Base-by-base conservation (phyloP, 148 eudicot genomes). In the Rhododendron molle region DNA sequence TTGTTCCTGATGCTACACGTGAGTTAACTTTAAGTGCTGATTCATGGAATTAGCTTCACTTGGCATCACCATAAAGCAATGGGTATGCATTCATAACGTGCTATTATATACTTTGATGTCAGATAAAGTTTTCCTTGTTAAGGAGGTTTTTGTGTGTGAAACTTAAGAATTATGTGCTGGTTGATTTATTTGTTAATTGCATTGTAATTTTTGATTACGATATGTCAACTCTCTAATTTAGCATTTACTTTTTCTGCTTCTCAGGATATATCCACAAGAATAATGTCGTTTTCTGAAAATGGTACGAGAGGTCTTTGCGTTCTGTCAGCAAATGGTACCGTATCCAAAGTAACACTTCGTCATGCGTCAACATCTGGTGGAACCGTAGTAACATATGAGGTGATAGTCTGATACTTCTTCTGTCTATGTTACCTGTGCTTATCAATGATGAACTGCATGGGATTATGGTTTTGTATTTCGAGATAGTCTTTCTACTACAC, bases 371-470 rank as follows among this genome's bases (percentile, higher is more conserved):
- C 85, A 73, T 87, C 87, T 62, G 89, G 89, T 47, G 87, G 89
- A 76, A 49, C 83, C n/a, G 85, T 87, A n/a, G 85, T 87, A n/a
- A 87, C 89, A 7, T 85, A 85, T 47, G 87, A 87, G 87, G 89
- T 85, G 84, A 56, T 73, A 77, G 38, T 78, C 21, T 62, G 30
- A 12, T 65, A 18, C 38, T 12, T 76, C 26, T 12, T 76, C 10
- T 83, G 3, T 74, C 5, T 58, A 26, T 14, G 40, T 28, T 20
- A 82, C 76, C 28, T 1, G 44, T 54, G 71, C 78, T 65, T 49
- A 54, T 78, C 20, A 38, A 36, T 83, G 34, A 10, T 74, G 47
- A 84, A n/a, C 23, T 21, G 52, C 74, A 52, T 14, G 23, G 50
- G 23, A 73, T 26, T 30, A 14, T 12, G 6, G 18, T 71, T 32